Conservation (phyloP, 768 basidiomycete genomes). For the Phylloporus sp. region DNA sequence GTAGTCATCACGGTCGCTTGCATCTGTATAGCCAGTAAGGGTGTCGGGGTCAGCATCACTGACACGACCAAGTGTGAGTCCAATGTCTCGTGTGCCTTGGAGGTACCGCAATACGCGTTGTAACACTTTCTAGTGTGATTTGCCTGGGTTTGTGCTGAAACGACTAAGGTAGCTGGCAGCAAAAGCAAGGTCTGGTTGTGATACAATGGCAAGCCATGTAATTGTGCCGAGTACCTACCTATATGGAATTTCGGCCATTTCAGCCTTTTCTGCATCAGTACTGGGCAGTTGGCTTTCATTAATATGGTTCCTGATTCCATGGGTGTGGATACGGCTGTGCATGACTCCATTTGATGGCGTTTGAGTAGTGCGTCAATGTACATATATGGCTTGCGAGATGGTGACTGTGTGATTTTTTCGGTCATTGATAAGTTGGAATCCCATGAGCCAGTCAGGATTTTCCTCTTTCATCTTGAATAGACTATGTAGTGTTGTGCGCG, state of each 20-base stretch:
- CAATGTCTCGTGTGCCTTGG: background rate
- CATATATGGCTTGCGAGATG: background rate
- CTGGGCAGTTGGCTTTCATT: background rate
- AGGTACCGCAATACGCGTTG: conserved; percentile 12
- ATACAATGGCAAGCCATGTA: background rate
- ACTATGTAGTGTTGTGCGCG: background rate
- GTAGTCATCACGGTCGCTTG: background rate
- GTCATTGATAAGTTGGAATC: background rate
- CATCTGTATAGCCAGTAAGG: background rate
- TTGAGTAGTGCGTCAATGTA: background rate
- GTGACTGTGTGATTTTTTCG: background rate
- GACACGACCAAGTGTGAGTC: background rate
- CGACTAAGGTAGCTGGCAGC: background rate
- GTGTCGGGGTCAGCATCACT: conserved; percentile 28
- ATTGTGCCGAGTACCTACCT: background rate
- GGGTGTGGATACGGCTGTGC: background rate
- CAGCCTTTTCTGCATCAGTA: background rate
- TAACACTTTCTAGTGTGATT: conserved; percentile 12
- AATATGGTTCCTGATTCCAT: background rate
- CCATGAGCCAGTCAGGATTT: background rate
- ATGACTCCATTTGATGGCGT: background rate
- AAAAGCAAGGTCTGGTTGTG: background rate
- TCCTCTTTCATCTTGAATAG: background rate
- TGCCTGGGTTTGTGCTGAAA: background rate
- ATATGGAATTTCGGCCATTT: background rate